Evolutionary conservation across 202 grass and related monocot species (phyloP).

Genomic region (Carex arenaria): DNA sequence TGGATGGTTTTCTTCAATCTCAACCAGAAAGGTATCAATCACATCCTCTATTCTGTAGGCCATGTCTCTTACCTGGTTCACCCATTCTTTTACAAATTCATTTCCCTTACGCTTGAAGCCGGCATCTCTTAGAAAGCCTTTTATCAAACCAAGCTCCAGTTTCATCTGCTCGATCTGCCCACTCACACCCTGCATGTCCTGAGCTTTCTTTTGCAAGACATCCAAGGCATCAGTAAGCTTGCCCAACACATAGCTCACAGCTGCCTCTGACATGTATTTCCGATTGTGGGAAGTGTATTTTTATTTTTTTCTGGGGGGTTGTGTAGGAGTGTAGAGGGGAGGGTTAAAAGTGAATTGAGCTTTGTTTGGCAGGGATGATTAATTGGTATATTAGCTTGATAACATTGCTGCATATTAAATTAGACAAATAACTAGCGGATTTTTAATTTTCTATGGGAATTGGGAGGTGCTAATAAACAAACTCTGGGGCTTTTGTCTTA

Average conservation of each 20-base stretch:
- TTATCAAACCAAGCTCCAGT: not conserved
- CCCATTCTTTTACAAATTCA: not conserved
- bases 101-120: not conserved
- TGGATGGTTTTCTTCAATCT: not conserved
- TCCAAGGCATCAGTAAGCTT: not conserved
- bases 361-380: too few species aligned
- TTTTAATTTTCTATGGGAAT: too few species aligned
- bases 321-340: too few species aligned
- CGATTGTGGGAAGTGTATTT: too few species aligned
- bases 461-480: too few species aligned
- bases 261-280: not conserved
- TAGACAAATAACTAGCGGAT: too few species aligned
- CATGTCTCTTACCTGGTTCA: not conserved
- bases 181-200: not conserved
- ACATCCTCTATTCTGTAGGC: slow-evolving; percentile 8
- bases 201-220: not conserved
- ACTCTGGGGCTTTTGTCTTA: too few species aligned
- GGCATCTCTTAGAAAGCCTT: not conserved
- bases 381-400: too few species aligned
- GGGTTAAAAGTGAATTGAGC: too few species aligned
- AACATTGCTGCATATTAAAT: too few species aligned
- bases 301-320: too few species aligned
- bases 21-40: not conserved
- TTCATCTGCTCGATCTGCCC: not conserved
- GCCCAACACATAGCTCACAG: not conserved